Conservation (phyloP, 1,284 basidiomycete species). For the Papiliotrema nemorosa region DNA sequence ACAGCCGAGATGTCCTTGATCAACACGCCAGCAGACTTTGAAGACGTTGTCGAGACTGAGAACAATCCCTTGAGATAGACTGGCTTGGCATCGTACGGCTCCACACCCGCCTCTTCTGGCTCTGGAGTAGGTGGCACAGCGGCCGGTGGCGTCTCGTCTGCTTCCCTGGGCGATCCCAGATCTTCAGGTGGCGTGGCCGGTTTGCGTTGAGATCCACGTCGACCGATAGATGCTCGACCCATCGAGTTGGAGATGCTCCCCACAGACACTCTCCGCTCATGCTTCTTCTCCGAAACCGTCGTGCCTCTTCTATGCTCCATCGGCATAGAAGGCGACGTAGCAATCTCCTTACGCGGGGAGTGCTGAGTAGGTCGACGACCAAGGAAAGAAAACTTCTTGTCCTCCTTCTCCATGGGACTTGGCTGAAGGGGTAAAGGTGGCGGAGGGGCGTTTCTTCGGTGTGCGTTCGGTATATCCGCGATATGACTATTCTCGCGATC, state of each 20-base stretch:
- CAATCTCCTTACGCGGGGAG: conserved; percentile 10
- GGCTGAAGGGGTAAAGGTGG: conserved; percentile 19
- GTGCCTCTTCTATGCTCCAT: conserved; percentile 57
- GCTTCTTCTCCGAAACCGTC: conserved; percentile 67
- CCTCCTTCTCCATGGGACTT: conserved; percentile 23
- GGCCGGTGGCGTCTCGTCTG: conserved; percentile 11
- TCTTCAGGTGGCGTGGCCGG: conserved; percentile 21
- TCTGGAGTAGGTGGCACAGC: conserved; percentile 2
- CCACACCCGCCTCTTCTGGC: conserved; percentile 17
- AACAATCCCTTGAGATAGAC: conserved; percentile 85
- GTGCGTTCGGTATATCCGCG: conserved; percentile 46
- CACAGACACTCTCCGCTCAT: conserved; percentile 64
- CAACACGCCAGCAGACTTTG: conserved; percentile 75
- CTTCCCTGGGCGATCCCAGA: conserved; percentile 22
- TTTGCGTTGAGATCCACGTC: conserved; percentile 27
- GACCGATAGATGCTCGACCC: conserved; percentile 24
- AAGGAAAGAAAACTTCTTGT: conserved; percentile 28
- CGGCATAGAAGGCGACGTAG: conserved; percentile 24
- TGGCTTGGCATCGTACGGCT: conserved; percentile 66
- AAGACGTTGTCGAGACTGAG: conserved; percentile 93
- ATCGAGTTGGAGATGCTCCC: conserved; percentile 35
- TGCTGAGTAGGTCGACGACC: conserved; percentile 11
- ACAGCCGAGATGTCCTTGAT: conserved; percentile 81
- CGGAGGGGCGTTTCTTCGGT: conserved; percentile 56
- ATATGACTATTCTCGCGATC: conserved; percentile 41